These are phyloP conservation scores for Xylaria multiplex DNA, from an alignment of 2,329 filamentous ascomycete genomes.

Conservation along the genomic window DNA sequence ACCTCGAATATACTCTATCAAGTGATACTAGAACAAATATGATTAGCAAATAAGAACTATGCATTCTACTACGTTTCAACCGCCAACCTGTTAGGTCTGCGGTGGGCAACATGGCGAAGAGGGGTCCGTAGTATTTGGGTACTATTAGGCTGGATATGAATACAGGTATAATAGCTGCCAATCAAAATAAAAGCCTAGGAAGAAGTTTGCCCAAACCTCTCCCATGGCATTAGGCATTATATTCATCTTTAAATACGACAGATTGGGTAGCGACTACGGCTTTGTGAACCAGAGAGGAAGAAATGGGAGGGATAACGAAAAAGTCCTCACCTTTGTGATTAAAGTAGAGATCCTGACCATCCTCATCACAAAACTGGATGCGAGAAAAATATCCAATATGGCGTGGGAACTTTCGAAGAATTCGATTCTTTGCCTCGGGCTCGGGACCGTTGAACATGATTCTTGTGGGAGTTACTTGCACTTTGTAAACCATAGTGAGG, in stretches of 20 bases:
- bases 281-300: neutral
- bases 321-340: constrained; percentile 53
- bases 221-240: neutral
- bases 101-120: too few species aligned
- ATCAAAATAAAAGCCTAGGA: neutral
- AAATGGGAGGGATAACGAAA: neutral
- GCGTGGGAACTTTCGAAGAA: constrained; percentile 72
- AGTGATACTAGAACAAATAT: constrained; percentile 51
- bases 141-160: neutral
- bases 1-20: constrained; percentile 66
- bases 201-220: neutral
- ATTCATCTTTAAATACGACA: neutral
- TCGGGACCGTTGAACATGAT: constrained; percentile 69
- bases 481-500: constrained; percentile 64
- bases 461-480: constrained; percentile 68
- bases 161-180: too few species aligned
- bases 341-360: constrained; percentile 70
- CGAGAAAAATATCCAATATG: constrained; percentile 73
- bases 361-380: constrained; percentile 79
- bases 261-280: neutral
- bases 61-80: neutral
- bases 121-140: too few species aligned
- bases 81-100: neutral
- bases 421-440: constrained; percentile 74
- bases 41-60: constrained; percentile 6